A percentile compares a stretch with the other conserved stretches of the same genome.
phyloP scores from a whole-genome alignment of 2,329 filamentous ascomycete species.

The Raffaelea albimanens region DNA sequence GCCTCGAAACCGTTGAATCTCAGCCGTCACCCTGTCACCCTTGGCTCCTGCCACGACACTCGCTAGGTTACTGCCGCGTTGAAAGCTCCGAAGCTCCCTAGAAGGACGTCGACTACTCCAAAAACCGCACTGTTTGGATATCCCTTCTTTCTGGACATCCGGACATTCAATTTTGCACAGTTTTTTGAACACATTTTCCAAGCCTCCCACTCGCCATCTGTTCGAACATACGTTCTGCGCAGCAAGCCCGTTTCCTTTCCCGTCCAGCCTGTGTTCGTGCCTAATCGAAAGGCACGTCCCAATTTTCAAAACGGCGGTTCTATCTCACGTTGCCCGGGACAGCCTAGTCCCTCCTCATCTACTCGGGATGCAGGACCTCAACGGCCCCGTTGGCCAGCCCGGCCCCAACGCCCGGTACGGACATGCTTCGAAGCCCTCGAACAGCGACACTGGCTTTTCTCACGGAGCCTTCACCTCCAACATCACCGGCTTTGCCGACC shows the following conservation, averaged over 20 bases:
- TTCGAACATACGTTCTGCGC: too few relatives aligned
- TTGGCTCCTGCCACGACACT: too few relatives aligned
- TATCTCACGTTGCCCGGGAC: constrained; percentile 72
- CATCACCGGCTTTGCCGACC: constrained; percentile 73
- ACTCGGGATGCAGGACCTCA: constrained; percentile 86
- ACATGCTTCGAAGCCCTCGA: constrained; percentile 71
- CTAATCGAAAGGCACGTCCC: constrained; percentile 44
- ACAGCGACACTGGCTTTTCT: constrained; percentile 80
- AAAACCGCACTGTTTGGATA: too few relatives aligned
- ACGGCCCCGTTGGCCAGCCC: constrained; percentile 46
- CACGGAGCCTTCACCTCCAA: constrained; percentile 88
- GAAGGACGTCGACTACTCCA: too few relatives aligned
- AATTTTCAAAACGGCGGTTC: constrained; percentile 69
- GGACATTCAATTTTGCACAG: too few relatives aligned
- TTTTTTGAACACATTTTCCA: not conserved
- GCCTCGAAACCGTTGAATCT: too few relatives aligned
- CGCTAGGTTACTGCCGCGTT: too few relatives aligned
- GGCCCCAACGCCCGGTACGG: constrained; percentile 57
- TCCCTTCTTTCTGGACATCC: not conserved
- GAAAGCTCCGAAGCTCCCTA: too few relatives aligned
- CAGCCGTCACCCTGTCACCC: too few relatives aligned
- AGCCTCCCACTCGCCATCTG: not conserved
- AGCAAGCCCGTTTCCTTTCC: constrained; percentile 12
- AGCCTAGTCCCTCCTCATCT: constrained; percentile 77
- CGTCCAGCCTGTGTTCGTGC: constrained; percentile 39